phyloP scores from a whole-genome alignment of 2,329 filamentous ascomycete genomes.

The Penicillium polonicum region DNA sequence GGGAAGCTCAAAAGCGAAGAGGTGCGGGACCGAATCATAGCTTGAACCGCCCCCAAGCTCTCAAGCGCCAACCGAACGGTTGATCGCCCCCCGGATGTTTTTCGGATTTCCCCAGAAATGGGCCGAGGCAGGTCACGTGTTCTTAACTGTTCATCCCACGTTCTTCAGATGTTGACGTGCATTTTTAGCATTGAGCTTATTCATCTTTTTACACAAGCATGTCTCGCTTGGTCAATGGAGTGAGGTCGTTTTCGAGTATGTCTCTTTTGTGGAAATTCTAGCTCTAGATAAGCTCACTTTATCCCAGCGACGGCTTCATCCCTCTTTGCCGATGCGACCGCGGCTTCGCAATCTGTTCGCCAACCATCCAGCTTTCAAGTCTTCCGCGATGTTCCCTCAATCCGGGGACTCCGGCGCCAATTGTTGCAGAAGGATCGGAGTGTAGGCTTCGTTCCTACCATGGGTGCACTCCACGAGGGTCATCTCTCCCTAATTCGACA shows the following conservation, averaged over 20 bases:
- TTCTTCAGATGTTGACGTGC: background rate
- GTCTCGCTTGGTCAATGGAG: constrained; percentile 30
- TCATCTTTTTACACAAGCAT: constrained; percentile 20
- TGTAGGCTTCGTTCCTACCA: constrained; percentile 89
- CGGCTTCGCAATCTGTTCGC: constrained; percentile 19
- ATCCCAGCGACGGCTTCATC: constrained; percentile 25
- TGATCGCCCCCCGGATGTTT: constrained; percentile 24
- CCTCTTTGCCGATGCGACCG: constrained; percentile 23
- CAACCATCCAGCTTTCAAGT: constrained; percentile 47
- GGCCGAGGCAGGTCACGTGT: constrained; percentile 31
- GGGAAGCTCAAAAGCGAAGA: background rate
- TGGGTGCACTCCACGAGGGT: constrained; percentile 94
- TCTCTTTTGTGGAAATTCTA: background rate
- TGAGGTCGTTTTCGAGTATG: constrained; percentile 32
- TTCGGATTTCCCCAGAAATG: constrained; percentile 25
- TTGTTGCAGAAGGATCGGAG: constrained; percentile 66
- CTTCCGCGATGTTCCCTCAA: constrained; percentile 70
- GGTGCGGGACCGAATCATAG: constrained; percentile 15
- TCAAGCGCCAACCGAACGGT: constrained; percentile 23
- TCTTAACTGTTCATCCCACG: constrained; percentile 8
- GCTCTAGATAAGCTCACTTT: constrained; percentile 14
- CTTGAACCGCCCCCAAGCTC: constrained; percentile 16
- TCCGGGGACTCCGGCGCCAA: constrained; percentile 68
- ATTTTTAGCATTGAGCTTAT: background rate
- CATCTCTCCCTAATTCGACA: constrained; percentile 82